A percentile compares a stretch with the other conserved stretches of the same genome.
These are phyloP conservation scores for Exophiala lecanii-corni DNA, from an alignment of 2,329 filamentous ascomycete species.

Conservation along the genomic window DNA sequence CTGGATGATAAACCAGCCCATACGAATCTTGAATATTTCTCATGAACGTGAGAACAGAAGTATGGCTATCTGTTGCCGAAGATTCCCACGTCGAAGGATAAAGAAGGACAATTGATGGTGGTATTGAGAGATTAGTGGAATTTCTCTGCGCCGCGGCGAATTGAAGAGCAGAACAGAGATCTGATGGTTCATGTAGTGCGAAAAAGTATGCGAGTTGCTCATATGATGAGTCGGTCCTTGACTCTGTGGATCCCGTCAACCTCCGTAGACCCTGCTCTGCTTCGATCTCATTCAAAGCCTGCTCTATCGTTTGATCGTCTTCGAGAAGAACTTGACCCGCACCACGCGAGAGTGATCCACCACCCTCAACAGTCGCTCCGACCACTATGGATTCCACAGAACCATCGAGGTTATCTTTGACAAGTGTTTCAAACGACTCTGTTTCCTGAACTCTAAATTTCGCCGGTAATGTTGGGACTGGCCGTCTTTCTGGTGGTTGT, in stretches of 20 bases:
- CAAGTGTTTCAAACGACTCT: conserved; percentile 7
- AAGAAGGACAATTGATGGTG: conserved; percentile 42
- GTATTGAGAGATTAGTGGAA: conserved; percentile 29
- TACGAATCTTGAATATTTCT: conserved; percentile 37
- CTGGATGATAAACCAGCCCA: conserved; percentile 32
- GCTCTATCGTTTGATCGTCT: neutral
- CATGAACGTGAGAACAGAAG: conserved; percentile 35
- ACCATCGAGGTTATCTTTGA: conserved; percentile 10
- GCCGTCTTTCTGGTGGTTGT: conserved; percentile 38
- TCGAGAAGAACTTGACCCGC: neutral
- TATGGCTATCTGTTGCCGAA: conserved; percentile 8
- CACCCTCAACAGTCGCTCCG: conserved; percentile 4
- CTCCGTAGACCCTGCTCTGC: neutral
- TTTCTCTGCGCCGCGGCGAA: conserved; percentile 36
- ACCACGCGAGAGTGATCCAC: neutral
- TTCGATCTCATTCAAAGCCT: conserved; percentile 1
- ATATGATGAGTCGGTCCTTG: neutral
- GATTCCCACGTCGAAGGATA: conserved; percentile 44
- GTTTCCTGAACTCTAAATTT: conserved; percentile 22
- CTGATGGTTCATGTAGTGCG: conserved; percentile 38
- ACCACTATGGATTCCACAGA: neutral
- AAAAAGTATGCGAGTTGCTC: conserved; percentile 35
- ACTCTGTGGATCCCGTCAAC: neutral
- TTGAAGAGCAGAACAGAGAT: conserved; percentile 43
- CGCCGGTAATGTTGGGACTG: conserved; percentile 27